Evolutionary conservation across 169 alveolate genomes (phyloP).

Genomic region (Plasmodium coatneyi): DNA sequence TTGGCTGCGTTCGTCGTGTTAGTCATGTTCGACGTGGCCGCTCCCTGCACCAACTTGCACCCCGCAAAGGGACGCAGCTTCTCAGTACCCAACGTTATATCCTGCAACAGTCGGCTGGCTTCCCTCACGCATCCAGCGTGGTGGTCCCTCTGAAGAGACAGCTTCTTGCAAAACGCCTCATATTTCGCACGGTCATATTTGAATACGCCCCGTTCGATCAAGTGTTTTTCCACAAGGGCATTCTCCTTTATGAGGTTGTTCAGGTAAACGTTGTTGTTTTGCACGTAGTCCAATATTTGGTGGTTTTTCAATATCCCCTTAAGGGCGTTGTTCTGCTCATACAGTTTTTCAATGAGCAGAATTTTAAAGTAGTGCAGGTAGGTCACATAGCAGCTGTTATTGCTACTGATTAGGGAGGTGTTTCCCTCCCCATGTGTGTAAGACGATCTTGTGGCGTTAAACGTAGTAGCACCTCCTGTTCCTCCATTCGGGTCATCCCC

Average conservation of each 20-base stretch:
- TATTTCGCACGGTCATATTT: not conserved
- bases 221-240: slow-evolving; percentile 25
- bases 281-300: slow-evolving; percentile 26
- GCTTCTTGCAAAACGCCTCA: not conserved
- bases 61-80: slow-evolving; percentile 12
- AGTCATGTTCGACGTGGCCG: not conserved
- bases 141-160: slow-evolving; percentile 8
- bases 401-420: not conserved
- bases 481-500: not conserved
- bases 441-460: not conserved
- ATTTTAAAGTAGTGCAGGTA: slow-evolving; percentile 39
- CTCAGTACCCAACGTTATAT: slow-evolving; percentile 9
- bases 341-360: slow-evolving; percentile 40
- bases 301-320: slow-evolving; percentile 40
- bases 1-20: not conserved
- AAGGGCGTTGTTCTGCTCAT: slow-evolving; percentile 30
- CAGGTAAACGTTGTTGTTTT: slow-evolving; percentile 26
- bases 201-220: slow-evolving; percentile 24
- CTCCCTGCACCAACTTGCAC: not conserved
- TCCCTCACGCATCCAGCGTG: slow-evolving; percentile 11
- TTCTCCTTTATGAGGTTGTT: slow-evolving; percentile 60
- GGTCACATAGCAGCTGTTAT: not conserved
- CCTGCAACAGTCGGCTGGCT: slow-evolving; percentile 24
- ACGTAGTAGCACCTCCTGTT: not conserved
- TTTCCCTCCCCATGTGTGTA: not conserved